phyloP scores from a whole-genome alignment of 495 filamentous ascomycete species.

The Physcia stellaris region DNA sequence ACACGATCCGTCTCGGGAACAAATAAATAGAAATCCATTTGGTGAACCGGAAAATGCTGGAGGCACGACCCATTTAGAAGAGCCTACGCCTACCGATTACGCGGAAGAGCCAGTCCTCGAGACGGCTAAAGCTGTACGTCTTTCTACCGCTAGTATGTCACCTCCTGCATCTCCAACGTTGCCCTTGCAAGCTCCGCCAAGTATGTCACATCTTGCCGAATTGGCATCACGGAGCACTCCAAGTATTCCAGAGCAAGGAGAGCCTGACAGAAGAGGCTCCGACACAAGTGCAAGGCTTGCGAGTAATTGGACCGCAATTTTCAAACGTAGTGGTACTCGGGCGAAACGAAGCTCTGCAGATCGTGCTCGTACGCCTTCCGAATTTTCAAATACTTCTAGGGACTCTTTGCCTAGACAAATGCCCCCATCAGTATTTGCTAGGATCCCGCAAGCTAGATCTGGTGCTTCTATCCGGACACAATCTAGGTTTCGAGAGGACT shows the following conservation, averaged over 20 bases:
- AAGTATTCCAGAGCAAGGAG: conserved; percentile 28
- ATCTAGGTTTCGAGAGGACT: conserved; percentile 87
- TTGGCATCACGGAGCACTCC: conserved; percentile 30
- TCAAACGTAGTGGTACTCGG: conserved; percentile 49
- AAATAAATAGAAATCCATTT: conserved; percentile 5
- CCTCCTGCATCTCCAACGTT: conserved; percentile 40
- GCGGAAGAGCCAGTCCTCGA: conserved; percentile 30
- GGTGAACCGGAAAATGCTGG: conserved; percentile 14
- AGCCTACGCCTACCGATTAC: conserved; percentile 19
- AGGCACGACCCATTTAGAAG: conserved; percentile 16
- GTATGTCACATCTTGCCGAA: conserved; percentile 41
- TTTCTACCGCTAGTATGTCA: conserved; percentile 42
- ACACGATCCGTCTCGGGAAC: conserved; percentile 13
- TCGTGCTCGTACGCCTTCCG: conserved; percentile 35
- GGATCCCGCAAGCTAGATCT: conserved; percentile 23
- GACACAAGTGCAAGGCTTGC: conserved; percentile 30
- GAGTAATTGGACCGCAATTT: conserved; percentile 51
- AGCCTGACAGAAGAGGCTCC: conserved; percentile 30
- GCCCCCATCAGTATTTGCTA: conserved; percentile 29
- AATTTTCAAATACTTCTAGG: conserved; percentile 74
- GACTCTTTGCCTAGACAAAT: conserved; percentile 54
- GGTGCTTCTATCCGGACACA: conserved; percentile 59
- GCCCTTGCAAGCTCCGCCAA: conserved; percentile 36
- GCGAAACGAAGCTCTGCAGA: conserved; percentile 45
- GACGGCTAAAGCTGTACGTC: conserved; percentile 29